Conservation (phyloP, 345 rosid genomes). For the Camelina neglecta region DNA sequence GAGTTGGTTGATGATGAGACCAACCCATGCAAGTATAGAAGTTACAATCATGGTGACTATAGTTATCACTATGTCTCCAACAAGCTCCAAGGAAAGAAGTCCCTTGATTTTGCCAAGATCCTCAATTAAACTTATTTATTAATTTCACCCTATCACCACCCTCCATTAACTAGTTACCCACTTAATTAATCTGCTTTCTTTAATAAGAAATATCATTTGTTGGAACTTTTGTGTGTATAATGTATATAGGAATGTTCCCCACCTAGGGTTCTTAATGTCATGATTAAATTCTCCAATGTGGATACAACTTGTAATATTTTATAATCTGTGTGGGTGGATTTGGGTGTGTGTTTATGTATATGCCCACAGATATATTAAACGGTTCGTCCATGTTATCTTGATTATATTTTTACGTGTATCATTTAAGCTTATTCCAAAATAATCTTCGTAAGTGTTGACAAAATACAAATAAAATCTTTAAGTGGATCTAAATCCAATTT, state of each 20-base stretch:
- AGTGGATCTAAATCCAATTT: not conserved
- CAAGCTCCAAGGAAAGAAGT: conserved; percentile 88
- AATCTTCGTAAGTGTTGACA: not conserved
- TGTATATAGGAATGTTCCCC: conserved; percentile 43
- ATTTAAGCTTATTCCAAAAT: not conserved
- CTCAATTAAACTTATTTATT: conserved; percentile 41
- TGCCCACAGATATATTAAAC: not conserved
- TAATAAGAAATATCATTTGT: conserved; percentile 1
- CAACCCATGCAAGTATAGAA: conserved; percentile 85
- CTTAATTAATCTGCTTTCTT: conserved; percentile 15
- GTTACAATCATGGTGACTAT: conserved; percentile 90
- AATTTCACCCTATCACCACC: not conserved
- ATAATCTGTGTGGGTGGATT: conserved; percentile 26
- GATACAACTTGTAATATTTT: conserved; percentile 42
- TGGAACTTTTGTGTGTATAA: conserved; percentile 35
- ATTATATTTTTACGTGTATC: conserved; percentile 9
- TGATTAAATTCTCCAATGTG: conserved; percentile 40
- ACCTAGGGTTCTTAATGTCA: conserved; percentile 37
- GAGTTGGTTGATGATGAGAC: conserved; percentile 75
- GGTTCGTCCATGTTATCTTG: not conserved
- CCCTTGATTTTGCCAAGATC: conserved; percentile 87
- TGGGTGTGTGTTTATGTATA: conserved; percentile 17
- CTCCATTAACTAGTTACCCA: conserved; percentile 40
- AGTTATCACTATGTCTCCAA: conserved; percentile 79
- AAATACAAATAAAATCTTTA: conserved; percentile 5